Evolutionary conservation across 2,329 filamentous ascomycete genomes (phyloP), one percentile per base, ranked within the genome.

Genomic region (Trichophyton verrucosum): DNA sequence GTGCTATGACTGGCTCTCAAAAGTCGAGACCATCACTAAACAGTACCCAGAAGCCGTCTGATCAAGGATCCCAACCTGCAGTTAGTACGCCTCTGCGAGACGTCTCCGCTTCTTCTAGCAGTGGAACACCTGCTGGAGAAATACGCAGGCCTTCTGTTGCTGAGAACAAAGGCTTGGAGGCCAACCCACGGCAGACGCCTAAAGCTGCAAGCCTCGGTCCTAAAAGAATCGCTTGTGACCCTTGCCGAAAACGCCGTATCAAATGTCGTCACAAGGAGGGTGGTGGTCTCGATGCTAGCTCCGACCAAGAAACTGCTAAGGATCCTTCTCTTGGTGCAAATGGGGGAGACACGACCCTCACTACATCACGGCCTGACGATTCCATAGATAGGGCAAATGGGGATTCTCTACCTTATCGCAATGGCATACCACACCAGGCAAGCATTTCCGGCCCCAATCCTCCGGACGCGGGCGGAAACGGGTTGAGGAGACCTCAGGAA

Each of bases 191-290:
- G n/a, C 51, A 51, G 17, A 61, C 56, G 9, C 36, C 44, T 22
- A 65, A 64, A 56, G 15, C 79, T 17, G 82, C 81, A 15, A 81
- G 82, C 56, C 74, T 85, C 44, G 82, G 82, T 9, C 82, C 82
- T 20, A 83, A 84, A 70, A 69, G 75, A 3, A 74, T 84, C 62
- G 83, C 83, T 40, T 86, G 83, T 70, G 83, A 85, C 73, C 78
- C 80, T 20, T 86, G 83, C 71, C 77, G 83, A 44, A 82, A 82
- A 69, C 79, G 82, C 61, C 78, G 82, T 58, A 85, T 85, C 62
- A 76, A 81, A 61, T 86, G 83, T 71, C 83, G 83, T 65, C 83
- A 86, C 72, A 85, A 84, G 68, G 81, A 83, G 62, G 76, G 81
- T 60, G 75, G 72, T 30, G 67, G 64, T 58, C 70, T 72, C 55